Conservation (phyloP, 768 basidiomycete species). For the Termitomyces sp. region DNA sequence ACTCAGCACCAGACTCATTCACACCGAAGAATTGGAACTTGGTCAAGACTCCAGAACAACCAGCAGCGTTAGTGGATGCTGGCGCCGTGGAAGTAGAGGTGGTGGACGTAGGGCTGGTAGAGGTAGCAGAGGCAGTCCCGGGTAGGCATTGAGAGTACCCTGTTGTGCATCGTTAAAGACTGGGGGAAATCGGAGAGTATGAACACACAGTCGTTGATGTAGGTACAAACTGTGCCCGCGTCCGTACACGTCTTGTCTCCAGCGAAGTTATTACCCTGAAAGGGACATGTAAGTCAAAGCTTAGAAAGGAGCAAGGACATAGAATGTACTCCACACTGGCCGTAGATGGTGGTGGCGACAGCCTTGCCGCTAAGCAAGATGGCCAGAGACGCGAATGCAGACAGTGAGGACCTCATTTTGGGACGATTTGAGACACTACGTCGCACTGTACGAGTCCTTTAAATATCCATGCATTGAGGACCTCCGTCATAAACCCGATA, state of each 20-base stretch:
- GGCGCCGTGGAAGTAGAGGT: conserved; percentile 31
- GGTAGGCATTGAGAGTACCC: conserved; percentile 51
- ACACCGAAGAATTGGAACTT: conserved; percentile 67
- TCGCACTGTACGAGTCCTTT: conserved; percentile 1
- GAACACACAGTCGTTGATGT: conserved; percentile 40
- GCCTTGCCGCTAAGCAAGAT: conserved; percentile 29
- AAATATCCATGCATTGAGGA: conserved; percentile 11
- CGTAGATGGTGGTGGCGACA: conserved; percentile 40
- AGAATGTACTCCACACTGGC: conserved; percentile 50
- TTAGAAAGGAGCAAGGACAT: conserved; percentile 7
- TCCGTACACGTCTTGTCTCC: conserved; percentile 44
- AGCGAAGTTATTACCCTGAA: conserved; percentile 38
- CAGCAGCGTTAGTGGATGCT: conserved; percentile 24
- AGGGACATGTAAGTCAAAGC: not conserved
- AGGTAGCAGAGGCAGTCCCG: conserved; percentile 23
- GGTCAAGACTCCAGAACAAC: conserved; percentile 40
- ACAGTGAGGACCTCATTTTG: conserved; percentile 30
- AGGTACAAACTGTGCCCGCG: conserved; percentile 40
- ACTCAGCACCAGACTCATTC: conserved; percentile 63
- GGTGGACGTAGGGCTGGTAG: conserved; percentile 29
- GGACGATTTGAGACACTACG: not conserved
- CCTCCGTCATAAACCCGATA: conserved; percentile 31
- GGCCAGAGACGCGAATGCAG: conserved; percentile 32
- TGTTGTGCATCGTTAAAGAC: conserved; percentile 18
- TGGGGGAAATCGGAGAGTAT: not conserved